phyloP scores from a whole-genome alignment of 306 rosid genomes.

The Pyrus communis region DNA sequence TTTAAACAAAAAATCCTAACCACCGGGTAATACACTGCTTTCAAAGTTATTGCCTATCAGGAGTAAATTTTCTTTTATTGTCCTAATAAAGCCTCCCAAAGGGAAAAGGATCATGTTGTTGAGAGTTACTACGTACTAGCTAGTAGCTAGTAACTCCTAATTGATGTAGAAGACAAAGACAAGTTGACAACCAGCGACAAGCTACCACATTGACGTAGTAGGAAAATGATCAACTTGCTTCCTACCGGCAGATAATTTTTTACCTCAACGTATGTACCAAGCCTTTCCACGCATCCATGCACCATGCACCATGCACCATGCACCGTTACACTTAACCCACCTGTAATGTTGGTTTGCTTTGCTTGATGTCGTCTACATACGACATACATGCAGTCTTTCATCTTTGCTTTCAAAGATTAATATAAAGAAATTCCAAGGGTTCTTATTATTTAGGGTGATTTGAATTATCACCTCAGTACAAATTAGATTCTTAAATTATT shows the following conservation, averaged over 20 bases:
- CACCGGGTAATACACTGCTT: too few relatives aligned
- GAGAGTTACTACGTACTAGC: background rate
- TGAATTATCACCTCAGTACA: too few relatives aligned
- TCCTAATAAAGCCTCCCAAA: background rate
- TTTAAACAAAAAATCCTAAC: too few relatives aligned
- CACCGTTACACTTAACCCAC: background rate
- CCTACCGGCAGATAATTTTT: background rate
- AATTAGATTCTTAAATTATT: too few relatives aligned
- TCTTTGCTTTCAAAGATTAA: background rate
- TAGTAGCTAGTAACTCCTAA: background rate
- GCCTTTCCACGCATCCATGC: background rate
- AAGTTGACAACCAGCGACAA: background rate
- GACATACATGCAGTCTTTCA: too few relatives aligned
- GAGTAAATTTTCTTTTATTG: background rate
- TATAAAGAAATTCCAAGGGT: too few relatives aligned
- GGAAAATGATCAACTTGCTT: background rate
- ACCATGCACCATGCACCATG: too few relatives aligned
- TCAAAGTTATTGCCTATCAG: background rate
- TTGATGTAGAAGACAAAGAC: background rate
- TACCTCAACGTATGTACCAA: too few relatives aligned
- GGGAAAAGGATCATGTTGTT: background rate
- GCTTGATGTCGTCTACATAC: background rate
- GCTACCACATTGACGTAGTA: background rate
- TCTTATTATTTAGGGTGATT: too few relatives aligned
- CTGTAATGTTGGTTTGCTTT: background rate